Evolutionary conservation across 176 grass and related monocot genomes (phyloP), one percentile per base, ranked within the genome.

Genomic region (Carex cristatella): DNA sequence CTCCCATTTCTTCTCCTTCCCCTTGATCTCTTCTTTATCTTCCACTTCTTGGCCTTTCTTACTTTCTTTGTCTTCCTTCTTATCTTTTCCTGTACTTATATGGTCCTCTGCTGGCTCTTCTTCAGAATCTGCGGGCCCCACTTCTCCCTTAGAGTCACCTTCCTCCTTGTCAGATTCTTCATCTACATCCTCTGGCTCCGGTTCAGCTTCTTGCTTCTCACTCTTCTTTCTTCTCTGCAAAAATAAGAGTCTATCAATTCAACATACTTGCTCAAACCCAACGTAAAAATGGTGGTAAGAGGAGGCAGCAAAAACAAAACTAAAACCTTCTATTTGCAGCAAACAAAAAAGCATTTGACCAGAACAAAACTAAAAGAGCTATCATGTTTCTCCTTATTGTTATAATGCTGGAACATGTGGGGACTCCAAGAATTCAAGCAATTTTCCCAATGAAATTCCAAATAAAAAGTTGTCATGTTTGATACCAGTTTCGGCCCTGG

Each of bases 361-460:
- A 35, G 33, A 35, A 35, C 33, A 35, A 35, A 35, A 35, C 33
- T 35, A 35, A 35, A 35, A 35, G 1, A 35, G 33, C 33, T 35
- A 35, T 35, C 33, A 35, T 35, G 33, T 35, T 35, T 35, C 33
- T 35, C 33, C 33, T 35, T 35, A 35, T 35, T 35, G 33, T 23
- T 23, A 23, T 23, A 23, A 23, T 23, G 23, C 23, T 23, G 23
- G 23, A 23, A 23, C 77, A 79, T 68, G 87, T 60, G 97, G 97
- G 46, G 97, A 94, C 70, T 95, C 97, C 86, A 99, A 85, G 86
- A 99, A 99, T 57, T 99, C 97, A 51, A 99, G 63, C 81, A 99
- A 78, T 69, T 99, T 99, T 59, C 83, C 85, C 33, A 35, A 35
- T 35, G 2, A 35, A 35, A 35, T 35, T 35, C 33, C 33, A 35